Base-by-base conservation (phyloP, 2,329 filamentous ascomycete genomes). In the Botrytis squamosa region DNA sequence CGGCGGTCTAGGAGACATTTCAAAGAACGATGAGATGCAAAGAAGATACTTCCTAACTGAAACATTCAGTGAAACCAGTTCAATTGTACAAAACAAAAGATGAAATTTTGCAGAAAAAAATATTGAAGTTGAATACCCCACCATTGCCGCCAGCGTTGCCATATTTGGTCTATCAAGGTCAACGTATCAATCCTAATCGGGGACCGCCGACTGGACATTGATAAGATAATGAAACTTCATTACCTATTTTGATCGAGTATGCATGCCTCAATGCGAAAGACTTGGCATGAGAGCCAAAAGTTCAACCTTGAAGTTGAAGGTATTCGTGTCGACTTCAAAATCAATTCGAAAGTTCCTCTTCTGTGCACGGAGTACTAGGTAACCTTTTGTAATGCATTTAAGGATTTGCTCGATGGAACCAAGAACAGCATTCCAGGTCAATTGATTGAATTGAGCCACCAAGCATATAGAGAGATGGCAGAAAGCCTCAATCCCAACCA, bases 1-100 rank as follows among this genome's bases (percentile, higher is more conserved):
- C 40, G 71, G 71, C 36, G 66, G 57, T 20, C 64, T 55, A 29
- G 66, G 71, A 38, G 71, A 73, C 71, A 73, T 73, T 20, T 63
- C 46, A 55, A 33, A 22, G 46, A 12, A 29, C 33, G 6, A n/a
- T 18, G 57, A 33, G 60, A 46, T 36, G 25, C 44, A 1, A n/a
- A n/a, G 25, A n/a, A 33, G 20, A 44, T 18, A 33, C n/a, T 29
- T 57, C 16, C 14, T n/a, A 55, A 20, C n/a, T 20, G 4, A 38
- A 57, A 44, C 36, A 38, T 49, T 16, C 7, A 52, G 3, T 40
- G 22, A 25, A 29, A 29, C 29, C 18, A 64, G 2, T 29, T 6
- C 29, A 52, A 16, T 70, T 59, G 20, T 38, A 71, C 36, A 18
- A 60, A 55, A 65, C 33, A 18, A 14, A 25, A 44, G 14, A n/a